These are phyloP conservation scores for Boletus smithii DNA, from an alignment of 1,284 basidiomycete species.

Conservation along the genomic window DNA sequence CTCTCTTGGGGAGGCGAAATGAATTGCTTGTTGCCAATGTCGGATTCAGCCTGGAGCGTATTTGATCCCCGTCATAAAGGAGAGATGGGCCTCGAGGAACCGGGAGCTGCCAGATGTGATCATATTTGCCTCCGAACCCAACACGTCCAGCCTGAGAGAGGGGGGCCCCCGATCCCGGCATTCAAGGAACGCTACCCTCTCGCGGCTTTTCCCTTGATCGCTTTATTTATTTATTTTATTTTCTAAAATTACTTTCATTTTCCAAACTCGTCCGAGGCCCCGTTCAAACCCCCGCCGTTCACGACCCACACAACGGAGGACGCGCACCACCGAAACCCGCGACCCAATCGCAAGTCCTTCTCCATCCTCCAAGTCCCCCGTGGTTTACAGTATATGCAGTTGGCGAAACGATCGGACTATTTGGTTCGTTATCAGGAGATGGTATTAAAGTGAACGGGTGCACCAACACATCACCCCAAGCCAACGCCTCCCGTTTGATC, in stretches of 20 bases:
- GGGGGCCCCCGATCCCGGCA: constrained; percentile 12
- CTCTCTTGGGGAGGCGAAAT: constrained; percentile 25
- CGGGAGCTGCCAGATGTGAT: too few relatives aligned
- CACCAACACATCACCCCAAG: not conserved
- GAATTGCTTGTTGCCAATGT: constrained; percentile 10
- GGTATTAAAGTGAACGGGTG: constrained; percentile 19
- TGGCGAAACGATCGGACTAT: constrained; percentile 16
- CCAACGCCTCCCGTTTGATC: constrained; percentile 9
- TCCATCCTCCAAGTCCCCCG: too few relatives aligned
- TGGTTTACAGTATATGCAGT: too few relatives aligned
- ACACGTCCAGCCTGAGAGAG: too few relatives aligned
- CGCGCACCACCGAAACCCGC: constrained; percentile 25
- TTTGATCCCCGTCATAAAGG: constrained; percentile 27
- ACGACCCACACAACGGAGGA: constrained; percentile 15
- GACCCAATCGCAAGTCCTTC: constrained; percentile 4
- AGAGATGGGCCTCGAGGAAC: not conserved
- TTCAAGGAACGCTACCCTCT: constrained; percentile 19
- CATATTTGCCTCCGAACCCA: not conserved
- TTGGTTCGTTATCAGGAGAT: not conserved
- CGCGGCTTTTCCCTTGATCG: constrained; percentile 5
- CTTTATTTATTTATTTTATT: constrained; percentile 2
- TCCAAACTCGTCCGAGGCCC: constrained; percentile 15
- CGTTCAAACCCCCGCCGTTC: constrained; percentile 20
- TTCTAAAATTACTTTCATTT: constrained; percentile 2
- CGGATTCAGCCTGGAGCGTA: not conserved